Evolutionary conservation across 345 rosid species (phyloP), one percentile per base, ranked within the genome.

Genomic region (Adansonia digitata): DNA sequence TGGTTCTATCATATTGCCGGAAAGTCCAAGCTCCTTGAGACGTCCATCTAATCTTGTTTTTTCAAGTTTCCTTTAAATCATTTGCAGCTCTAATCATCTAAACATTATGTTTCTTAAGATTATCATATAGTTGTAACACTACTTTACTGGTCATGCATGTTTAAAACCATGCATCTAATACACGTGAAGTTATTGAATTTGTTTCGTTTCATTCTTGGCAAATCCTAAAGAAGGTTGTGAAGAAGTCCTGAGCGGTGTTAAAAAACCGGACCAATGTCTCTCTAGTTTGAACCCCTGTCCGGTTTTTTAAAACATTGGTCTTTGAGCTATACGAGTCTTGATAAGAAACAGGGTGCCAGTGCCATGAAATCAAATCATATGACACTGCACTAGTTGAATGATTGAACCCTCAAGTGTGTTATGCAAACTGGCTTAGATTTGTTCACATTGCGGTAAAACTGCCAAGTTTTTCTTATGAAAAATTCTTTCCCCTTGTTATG

Each of bases 1-100:
- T 90, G 95, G 92, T 86, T 26, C 79, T 90, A 49, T 85, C 92
- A 1, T 90, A 90, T 66, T 74, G 87, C 73, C 87, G 89, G 20
- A 90, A 87, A 81, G 82, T 83, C 11, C 73, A 77, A 59, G 77
- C 75, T 46, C 61, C 77, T 0, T 82, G 74, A 79, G 59, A 53
- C 49, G 13, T 37, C 74, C 34, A 22, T 35, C 8, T 13, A 24
- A 39, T 7, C 20, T 4, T 5, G 9, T 45, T 15, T 7, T 45
- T 35, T n/a, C 68, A n/a, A 18, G 68, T 3, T 65, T 22, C 48
- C 20, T 5, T 15, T 34, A 4, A 13, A 24, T 67, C 55, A 45
- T 45, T 45, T 15, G 71, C 37, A 26, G 27, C 53, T 66, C 37
- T 53, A 43, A 14, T 42, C 53, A 24, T 24, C 35, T 26, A 43